Evolutionary conservation across 2,329 filamentous ascomycete species (phyloP), one percentile per base, ranked within the genome.

Genomic region (Metarhizium album): DNA sequence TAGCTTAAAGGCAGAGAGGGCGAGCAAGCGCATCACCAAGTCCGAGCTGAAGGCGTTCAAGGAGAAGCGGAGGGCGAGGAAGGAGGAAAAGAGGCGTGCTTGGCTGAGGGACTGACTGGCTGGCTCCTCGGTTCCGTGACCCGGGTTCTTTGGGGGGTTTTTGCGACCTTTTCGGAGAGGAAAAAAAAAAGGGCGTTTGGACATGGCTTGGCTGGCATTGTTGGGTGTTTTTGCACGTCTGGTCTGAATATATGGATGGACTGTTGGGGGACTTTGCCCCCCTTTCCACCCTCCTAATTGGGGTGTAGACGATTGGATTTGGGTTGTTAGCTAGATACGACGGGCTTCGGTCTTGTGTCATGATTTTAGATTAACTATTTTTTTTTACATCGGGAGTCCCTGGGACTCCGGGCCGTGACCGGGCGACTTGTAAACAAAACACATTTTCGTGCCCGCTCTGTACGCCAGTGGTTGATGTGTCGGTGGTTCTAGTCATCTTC

Each of bases 81-180:
- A 97, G 70, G 90, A 96, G 66, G 90, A 96, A 73, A 97, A 95
- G 72, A 78, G 90, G 54, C 76, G 90, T 57, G 91, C 90, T 9
- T 98, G 93, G 89, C 69, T 97, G 61, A 76, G 83, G 60, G 90
- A 95, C 69, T 96, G 71, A 33, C 20, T 33, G 3, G 2, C 45
- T n/a, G 9, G 16, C 9, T 5, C 16, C 7, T 11, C 7, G 37
- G 2, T 40, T 18, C 7, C 20, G 11, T 40, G 16, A 40, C 9
- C n/a, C n/a, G n/a, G n/a, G n/a, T n/a, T n/a, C n/a, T n/a, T n/a
- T n/a, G n/a, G n/a, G n/a, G n/a, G n/a, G n/a, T n/a, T n/a, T n/a
- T n/a, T n/a, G n/a, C n/a, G n/a, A n/a, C n/a, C n/a, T n/a, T n/a
- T n/a, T n/a, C n/a, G n/a, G n/a, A n/a, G n/a, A n/a, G n/a, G n/a